Evolutionary conservation across 192 early-diverging fungal species (phyloP).

Genomic region (Piromyces finnis): DNA sequence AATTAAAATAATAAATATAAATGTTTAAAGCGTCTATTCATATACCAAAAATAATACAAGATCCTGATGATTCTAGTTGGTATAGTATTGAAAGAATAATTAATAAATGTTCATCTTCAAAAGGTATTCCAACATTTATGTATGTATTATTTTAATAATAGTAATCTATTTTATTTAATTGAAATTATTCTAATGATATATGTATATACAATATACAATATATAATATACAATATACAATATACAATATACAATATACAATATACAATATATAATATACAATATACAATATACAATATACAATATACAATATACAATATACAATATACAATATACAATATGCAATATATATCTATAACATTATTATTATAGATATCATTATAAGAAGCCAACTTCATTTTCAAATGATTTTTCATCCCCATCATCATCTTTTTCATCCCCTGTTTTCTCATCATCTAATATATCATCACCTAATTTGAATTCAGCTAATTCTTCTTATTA

Average conservation of each 20-base stretch:
- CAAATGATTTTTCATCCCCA: background rate
- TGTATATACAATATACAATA: too few species aligned
- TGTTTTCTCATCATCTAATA: background rate
- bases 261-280: too few species aligned
- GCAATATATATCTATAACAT: too few species aligned
- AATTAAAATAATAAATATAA: too few species aligned
- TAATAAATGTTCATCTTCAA: background rate
- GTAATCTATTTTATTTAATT: too few species aligned
- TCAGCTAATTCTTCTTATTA: background rate
- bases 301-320: too few species aligned
- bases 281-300: too few species aligned
- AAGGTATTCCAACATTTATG: background rate
- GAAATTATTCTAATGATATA: too few species aligned
- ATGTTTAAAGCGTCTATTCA: background rate
- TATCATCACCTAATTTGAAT: background rate
- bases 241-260: too few species aligned
- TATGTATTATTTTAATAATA: too few species aligned
- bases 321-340: too few species aligned
- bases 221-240: too few species aligned
- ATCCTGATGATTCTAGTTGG: background rate
- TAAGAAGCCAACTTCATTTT: background rate
- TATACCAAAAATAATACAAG: background rate
- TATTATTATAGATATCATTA: background rate
- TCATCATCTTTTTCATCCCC: background rate
- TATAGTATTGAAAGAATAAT: background rate